These are phyloP conservation scores for Floccularia luteovirens DNA, from an alignment of 768 basidiomycete genomes.

Conservation along the genomic window DNA sequence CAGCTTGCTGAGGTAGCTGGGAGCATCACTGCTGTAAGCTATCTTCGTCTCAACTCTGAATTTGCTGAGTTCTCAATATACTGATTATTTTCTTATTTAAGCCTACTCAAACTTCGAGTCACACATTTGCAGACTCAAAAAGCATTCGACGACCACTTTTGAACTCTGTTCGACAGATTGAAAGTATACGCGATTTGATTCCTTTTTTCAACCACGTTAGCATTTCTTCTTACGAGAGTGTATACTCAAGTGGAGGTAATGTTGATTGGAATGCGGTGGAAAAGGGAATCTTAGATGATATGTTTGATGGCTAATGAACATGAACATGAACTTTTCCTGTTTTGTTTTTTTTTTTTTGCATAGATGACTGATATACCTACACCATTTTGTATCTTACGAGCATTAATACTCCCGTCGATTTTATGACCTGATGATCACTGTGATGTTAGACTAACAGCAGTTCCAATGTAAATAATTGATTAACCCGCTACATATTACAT, in stretches of 20 bases:
- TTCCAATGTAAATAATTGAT: too few relatives aligned
- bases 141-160: conserved; percentile 72
- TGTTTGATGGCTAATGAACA: conserved; percentile 74
- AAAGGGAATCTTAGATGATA: conserved; percentile 69
- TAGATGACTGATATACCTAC: too few relatives aligned
- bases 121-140: conserved; percentile 26
- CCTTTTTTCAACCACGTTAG: conserved; percentile 90
- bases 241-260: conserved; percentile 75
- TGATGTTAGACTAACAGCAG: too few relatives aligned
- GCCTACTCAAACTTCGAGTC: conserved; percentile 17
- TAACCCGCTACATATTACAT: not conserved
- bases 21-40: conserved; percentile 46
- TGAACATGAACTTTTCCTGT: not conserved
- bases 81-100: conserved; percentile 19
- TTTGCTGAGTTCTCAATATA: conserved; percentile 1
- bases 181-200: conserved; percentile 79
- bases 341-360: not conserved
- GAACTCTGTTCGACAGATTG: conserved; percentile 59
- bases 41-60: conserved; percentile 2
- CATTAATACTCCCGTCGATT: too few relatives aligned
- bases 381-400: too few relatives aligned
- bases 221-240: conserved; percentile 82
- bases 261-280: conserved; percentile 93
- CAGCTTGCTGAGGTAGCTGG: conserved; percentile 78
- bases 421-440: too few relatives aligned